A percentile compares a stretch with the other conserved stretches of the same genome.
Conservation (phyloP, 108 stramenopile species). For the Nitzschia sp. region DNA sequence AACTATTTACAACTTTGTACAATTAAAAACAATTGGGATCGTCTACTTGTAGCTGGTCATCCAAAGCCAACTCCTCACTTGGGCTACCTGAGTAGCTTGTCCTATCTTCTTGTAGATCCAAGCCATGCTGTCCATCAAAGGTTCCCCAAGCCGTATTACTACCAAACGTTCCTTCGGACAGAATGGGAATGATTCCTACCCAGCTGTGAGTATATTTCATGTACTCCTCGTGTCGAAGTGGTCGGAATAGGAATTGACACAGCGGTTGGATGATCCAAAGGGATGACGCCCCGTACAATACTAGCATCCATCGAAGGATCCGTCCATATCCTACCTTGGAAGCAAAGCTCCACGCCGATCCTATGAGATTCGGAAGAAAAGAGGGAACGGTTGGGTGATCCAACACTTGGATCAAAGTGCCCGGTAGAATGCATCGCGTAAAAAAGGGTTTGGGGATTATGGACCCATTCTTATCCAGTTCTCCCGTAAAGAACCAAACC, state of each 20-base stretch:
- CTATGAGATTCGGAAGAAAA: conserved; percentile 43
- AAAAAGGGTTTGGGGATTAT: conserved; percentile 69
- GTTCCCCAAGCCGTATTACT: background rate
- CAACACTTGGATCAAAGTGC: conserved; percentile 62
- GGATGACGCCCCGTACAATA: conserved; percentile 47
- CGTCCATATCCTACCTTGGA: conserved; percentile 49
- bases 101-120: too few relatives aligned
- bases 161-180: background rate
- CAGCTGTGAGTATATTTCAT: conserved; percentile 22
- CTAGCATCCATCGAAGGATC: conserved; percentile 55
- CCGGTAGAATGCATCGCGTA: conserved; percentile 58
- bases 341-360: conserved; percentile 14
- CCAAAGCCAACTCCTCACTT: background rate
- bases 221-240: conserved; percentile 48
- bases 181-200: background rate
- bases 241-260: conserved; percentile 51
- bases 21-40: background rate
- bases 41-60: background rate
- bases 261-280: conserved; percentile 48
- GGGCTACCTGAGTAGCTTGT: too few relatives aligned
- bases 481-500: conserved; percentile 72
- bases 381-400: conserved; percentile 68
- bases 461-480: conserved; percentile 52
- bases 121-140: background rate
- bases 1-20: background rate